Conservation (phyloP, 2,329 filamentous ascomycete genomes). For the Coniochaeta hoffmannii region DNA sequence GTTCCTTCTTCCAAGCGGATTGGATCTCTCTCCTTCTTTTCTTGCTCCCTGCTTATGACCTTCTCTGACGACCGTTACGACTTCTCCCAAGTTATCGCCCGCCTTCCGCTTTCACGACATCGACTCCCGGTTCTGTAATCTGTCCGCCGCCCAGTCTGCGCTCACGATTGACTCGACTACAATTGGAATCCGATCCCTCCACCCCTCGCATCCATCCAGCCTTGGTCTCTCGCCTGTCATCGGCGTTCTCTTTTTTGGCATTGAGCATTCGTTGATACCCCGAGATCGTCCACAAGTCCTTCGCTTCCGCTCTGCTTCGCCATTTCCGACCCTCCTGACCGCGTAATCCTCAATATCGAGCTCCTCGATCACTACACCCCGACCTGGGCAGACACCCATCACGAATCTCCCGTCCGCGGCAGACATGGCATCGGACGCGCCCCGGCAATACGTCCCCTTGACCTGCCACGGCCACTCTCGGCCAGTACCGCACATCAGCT, state of each 20-base stretch:
- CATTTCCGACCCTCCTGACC: background rate
- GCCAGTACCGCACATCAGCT: conserved; percentile 84
- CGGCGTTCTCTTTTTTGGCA: background rate
- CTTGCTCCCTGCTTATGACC: background rate
- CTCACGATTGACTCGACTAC: background rate
- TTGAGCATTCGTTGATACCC: conserved; percentile 1
- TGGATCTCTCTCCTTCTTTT: background rate
- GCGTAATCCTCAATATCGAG: background rate
- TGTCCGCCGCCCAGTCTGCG: background rate
- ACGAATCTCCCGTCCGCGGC: background rate
- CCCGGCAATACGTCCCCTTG: conserved; percentile 68
- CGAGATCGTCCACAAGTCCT: background rate
- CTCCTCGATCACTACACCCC: background rate
- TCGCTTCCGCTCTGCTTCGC: background rate
- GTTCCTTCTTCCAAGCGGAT: background rate
- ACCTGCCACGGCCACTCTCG: conserved; percentile 93
- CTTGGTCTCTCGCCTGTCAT: background rate
- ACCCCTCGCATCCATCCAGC: background rate
- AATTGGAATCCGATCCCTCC: no score
- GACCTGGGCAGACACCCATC: no score
- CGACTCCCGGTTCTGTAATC: background rate
- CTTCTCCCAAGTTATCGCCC: background rate
- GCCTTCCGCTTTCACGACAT: background rate
- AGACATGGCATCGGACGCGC: conserved; percentile 20
- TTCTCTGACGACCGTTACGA: background rate